These are phyloP conservation scores for Penicillium hordei DNA, from an alignment of 2,329 filamentous ascomycete genomes.

Conservation along the genomic window DNA sequence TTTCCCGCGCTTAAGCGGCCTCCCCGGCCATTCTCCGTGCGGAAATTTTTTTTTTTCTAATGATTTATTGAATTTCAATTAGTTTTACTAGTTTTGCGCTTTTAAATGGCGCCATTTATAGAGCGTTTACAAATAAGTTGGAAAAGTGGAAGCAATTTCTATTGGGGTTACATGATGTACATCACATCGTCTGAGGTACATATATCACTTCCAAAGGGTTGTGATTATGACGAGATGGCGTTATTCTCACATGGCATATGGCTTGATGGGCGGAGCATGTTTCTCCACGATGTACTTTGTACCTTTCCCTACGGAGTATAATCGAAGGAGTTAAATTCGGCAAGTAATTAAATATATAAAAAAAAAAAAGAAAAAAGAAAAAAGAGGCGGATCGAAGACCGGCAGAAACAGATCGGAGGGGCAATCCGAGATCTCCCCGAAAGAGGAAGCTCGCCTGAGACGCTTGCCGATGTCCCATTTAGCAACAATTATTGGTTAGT, in stretches of 20 bases:
- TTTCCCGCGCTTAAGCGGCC: constrained; percentile 14
- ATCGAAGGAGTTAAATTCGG: not conserved
- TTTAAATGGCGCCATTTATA: constrained; percentile 9
- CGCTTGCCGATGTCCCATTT: not conserved
- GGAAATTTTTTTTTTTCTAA: not conserved
- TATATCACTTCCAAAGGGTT: not conserved
- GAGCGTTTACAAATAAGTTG: not conserved
- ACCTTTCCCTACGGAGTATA: not conserved
- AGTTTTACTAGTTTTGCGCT: not conserved
- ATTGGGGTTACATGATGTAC: not conserved
- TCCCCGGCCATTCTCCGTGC: constrained; percentile 6
- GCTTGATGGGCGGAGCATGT: not conserved
- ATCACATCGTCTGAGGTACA: not conserved
- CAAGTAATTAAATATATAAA: not conserved
- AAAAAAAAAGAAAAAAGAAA: not conserved
- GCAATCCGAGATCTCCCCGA: constrained; percentile 24
- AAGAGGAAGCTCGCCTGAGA: constrained; percentile 25
- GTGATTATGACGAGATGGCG: constrained; percentile 8
- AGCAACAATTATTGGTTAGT: constrained; percentile 15
- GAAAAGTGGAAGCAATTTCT: not conserved
- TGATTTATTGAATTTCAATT: not conserved
- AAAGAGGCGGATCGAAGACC: not conserved
- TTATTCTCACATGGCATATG: constrained; percentile 1
- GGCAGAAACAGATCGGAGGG: constrained; percentile 14
- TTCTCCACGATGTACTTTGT: not conserved